Evolutionary conservation across 495 filamentous ascomycete species (phyloP).

Genomic region (Xylaria scruposa): DNA sequence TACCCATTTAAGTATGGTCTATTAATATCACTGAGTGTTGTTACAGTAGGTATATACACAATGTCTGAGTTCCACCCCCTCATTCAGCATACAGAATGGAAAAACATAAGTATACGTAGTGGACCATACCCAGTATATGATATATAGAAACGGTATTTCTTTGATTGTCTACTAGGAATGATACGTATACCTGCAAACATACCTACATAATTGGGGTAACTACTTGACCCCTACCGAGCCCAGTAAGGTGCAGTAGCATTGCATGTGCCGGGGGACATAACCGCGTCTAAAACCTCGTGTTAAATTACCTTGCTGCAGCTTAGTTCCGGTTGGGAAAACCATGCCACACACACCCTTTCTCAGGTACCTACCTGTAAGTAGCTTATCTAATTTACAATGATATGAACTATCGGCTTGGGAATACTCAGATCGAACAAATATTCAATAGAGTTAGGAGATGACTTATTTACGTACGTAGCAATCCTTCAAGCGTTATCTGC

Average conservation of each 20-base stretch:
- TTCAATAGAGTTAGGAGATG: not conserved
- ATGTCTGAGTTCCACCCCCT: not conserved
- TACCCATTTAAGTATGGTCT: not conserved
- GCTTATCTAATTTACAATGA: too few relatives aligned
- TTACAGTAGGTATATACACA: too few relatives aligned
- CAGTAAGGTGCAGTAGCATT: conserved; percentile 17
- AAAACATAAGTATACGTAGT: not conserved
- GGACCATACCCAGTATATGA: too few relatives aligned
- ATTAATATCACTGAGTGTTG: not conserved
- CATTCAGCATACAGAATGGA: not conserved
- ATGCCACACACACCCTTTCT: not conserved
- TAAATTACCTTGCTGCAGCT: conserved; percentile 12
- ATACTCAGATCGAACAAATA: not conserved
- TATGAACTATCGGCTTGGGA: not conserved
- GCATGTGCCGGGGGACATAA: conserved; percentile 22
- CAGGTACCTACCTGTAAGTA: too few relatives aligned
- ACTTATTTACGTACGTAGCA: too few relatives aligned
- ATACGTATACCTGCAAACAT: not conserved
- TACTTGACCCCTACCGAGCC: not conserved
- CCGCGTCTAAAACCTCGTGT: conserved; percentile 24
- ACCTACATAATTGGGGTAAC: not conserved
- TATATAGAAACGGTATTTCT: not conserved
- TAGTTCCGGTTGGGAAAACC: not conserved
- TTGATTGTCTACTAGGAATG: not conserved
- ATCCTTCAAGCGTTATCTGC: not conserved